Evolutionary conservation across 2,329 filamentous ascomycete genomes (phyloP), one percentile per base, ranked within the genome.

Genomic region (Diaporthe eres): DNA sequence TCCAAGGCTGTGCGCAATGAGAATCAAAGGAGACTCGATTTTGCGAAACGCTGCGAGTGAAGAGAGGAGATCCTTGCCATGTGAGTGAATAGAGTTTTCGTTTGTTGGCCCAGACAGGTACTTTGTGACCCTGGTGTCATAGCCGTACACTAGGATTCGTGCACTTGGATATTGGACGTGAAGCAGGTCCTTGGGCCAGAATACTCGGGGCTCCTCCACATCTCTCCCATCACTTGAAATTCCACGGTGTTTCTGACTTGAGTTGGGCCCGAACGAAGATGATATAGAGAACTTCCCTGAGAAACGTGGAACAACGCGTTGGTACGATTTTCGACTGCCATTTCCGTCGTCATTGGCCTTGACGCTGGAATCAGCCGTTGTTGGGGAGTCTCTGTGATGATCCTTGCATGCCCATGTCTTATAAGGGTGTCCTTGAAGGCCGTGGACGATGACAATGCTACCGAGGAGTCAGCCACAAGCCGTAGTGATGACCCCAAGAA

Each of bases 1-100:
- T 17, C 61, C 61, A 37, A 67, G 61, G 17, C 61, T 67, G 28
- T 67, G 61, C 2, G 61, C 61, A 15, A 67, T 37, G 42, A 67
- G 25, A 4, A 67, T 15, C 17, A 67, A 67, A 10, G 42, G 61
- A 5, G 8, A 4, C 1, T 49, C 5, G 0, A 34, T 19, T 6
- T 22, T 67, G 39, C 28, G 42, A 1, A 2, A 19, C 4, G 61
- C 19, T 2, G 61, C 61, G 5, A 67, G 42, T 15, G 44, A 67
- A 15, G 17, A 49, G 42, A 67, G 61, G 3, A 67, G 44, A 31
- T 67, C 61, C 17, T 67, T 67, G 5, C 61, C 44, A 4, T 67
- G 61, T 6, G 61, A 37, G 42, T 67, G 61, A 10, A 67, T 49
- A 1, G 61, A 67, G 12, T 34, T 67, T 8, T 49, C 44, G 28